A percentile compares a stretch with the other conserved stretches of the same genome.
Evolutionary conservation across 2,329 filamentous ascomycete species (phyloP).

Genomic region (Cladosporium sp.): DNA sequence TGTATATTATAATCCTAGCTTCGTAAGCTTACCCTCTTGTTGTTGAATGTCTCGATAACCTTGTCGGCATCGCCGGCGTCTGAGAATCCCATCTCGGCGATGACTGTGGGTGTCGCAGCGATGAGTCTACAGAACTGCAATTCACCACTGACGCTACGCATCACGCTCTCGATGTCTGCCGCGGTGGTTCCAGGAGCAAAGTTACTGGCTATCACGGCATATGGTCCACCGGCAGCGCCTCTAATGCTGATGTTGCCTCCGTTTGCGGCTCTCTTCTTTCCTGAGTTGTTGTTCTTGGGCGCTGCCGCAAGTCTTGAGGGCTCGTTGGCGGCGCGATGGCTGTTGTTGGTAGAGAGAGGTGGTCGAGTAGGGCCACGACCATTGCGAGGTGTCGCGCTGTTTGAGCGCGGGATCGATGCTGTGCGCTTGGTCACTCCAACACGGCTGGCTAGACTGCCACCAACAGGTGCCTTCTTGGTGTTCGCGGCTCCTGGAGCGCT

Average conservation of each 20-base stretch:
- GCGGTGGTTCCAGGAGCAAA: slow-evolving; percentile 78
- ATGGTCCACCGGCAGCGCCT: slow-evolving; percentile 63
- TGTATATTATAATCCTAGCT: background rate
- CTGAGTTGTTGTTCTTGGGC: slow-evolving; percentile 30
- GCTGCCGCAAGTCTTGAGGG: slow-evolving; percentile 2
- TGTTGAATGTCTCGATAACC: slow-evolving; percentile 72
- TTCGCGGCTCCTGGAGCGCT: slow-evolving; percentile 48
- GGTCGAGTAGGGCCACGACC: slow-evolving; percentile 5
- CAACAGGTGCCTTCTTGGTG: slow-evolving; percentile 37
- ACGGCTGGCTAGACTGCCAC: slow-evolving; percentile 63
- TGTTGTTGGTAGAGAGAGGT: slow-evolving; percentile 22
- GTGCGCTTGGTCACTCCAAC: slow-evolving; percentile 63
- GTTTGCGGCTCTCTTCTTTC: slow-evolving; percentile 17
- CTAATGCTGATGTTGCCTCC: slow-evolving; percentile 57
- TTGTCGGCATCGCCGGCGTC: slow-evolving; percentile 68
- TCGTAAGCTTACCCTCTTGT: slow-evolving; percentile 60
- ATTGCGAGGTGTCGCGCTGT: slow-evolving; percentile 11
- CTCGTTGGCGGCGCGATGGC: slow-evolving; percentile 19
- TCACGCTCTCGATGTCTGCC: slow-evolving; percentile 76
- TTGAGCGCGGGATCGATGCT: slow-evolving; percentile 25
- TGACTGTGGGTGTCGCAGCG: slow-evolving; percentile 65
- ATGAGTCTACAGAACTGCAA: slow-evolving; percentile 65
- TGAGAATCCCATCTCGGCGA: slow-evolving; percentile 72
- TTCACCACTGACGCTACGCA: slow-evolving; percentile 61
- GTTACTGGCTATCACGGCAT: slow-evolving; percentile 71